These are phyloP conservation scores for Byssothecium circinans DNA, from an alignment of 2,329 filamentous ascomycete genomes.

Conservation along the genomic window DNA sequence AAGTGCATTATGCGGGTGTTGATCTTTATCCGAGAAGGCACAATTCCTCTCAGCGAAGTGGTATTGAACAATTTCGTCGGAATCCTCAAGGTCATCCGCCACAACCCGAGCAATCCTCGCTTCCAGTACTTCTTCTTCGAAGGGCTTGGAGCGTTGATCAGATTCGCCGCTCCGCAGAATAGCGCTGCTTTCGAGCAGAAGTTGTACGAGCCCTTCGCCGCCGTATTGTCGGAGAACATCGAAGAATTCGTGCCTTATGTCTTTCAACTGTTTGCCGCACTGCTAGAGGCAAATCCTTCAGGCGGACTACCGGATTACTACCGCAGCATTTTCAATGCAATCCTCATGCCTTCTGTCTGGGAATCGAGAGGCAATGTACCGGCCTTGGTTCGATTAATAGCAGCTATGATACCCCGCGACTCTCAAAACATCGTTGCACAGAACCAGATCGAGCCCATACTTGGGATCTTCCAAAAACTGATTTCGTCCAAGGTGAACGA, in stretches of 20 bases:
- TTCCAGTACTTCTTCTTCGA: conserved; percentile 99
- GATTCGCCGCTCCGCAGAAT: conserved; percentile 69
- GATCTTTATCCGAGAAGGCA: conserved; percentile 86
- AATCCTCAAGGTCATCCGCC: conserved; percentile 88
- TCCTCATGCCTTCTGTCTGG: conserved; percentile 84
- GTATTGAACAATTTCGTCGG: conserved; percentile 82
- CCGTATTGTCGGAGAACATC: conserved; percentile 78
- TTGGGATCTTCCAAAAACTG: conserved; percentile 96
- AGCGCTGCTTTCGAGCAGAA: conserved; percentile 75
- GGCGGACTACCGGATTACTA: conserved; percentile 80
- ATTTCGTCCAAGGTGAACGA: conserved; percentile 82
- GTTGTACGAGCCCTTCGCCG: conserved; percentile 81
- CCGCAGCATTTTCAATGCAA: conserved; percentile 73
- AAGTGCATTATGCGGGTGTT: conserved; percentile 97
- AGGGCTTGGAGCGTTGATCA: conserved; percentile 84
- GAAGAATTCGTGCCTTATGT: conserved; percentile 95
- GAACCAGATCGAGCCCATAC: conserved; percentile 80
- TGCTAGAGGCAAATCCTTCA: conserved; percentile 82
- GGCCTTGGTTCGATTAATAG: conserved; percentile 80
- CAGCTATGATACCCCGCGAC: conserved; percentile 79
- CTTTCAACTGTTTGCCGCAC: conserved; percentile 89
- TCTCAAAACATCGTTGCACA: conserved; percentile 71
- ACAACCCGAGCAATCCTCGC: conserved; percentile 93
- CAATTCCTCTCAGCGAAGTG: conserved; percentile 71
- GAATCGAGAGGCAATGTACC: conserved; percentile 91